Percentiles rank a stretch among this genome's conserved stretches.
phyloP scores from a whole-genome alignment of 1,284 basidiomycete genomes.

The Golubevia pallescens region DNA sequence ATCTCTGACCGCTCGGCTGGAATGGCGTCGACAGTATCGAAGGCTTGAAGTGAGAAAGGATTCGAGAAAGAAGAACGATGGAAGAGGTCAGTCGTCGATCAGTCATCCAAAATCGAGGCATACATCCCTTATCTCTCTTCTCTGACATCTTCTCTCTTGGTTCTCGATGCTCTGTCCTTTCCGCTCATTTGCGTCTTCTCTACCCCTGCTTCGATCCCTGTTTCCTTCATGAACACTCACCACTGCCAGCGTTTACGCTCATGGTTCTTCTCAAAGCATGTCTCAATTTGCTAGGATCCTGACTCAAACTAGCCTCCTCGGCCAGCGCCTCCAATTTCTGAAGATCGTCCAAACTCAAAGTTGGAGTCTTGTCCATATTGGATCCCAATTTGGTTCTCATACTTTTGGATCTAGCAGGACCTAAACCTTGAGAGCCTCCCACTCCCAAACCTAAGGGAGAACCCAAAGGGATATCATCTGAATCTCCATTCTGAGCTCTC shows the following conservation, averaged over 20 bases:
- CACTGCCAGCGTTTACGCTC: constrained; percentile 21
- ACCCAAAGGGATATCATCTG: no score
- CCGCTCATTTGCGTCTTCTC: constrained; percentile 3
- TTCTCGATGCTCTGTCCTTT: no score
- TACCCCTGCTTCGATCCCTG: background rate
- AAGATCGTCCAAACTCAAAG: constrained; percentile 46
- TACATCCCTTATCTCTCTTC: background rate
- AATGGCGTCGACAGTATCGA: constrained; percentile 21
- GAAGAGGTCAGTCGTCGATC: background rate
- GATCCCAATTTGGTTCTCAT: no score
- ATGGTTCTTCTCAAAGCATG: constrained; percentile 42
- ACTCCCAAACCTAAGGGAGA: no score
- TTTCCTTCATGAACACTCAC: background rate
- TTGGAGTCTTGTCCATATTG: constrained; percentile 8
- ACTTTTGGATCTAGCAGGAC: no score
- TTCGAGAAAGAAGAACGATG: background rate
- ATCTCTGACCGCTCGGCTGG: constrained; percentile 10
- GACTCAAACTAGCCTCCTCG: constrained; percentile 45
- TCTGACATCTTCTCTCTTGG: background rate
- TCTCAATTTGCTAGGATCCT: constrained; percentile 38
- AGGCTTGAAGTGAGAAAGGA: constrained; percentile 4
- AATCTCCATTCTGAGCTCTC: background rate
- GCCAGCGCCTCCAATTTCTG: constrained; percentile 50
- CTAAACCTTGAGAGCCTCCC: no score
- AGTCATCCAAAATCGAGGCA: background rate